Evolutionary conservation across 306 rosid genomes (phyloP), one percentile per base, ranked within the genome.

Genomic region (Casuarina glauca): DNA sequence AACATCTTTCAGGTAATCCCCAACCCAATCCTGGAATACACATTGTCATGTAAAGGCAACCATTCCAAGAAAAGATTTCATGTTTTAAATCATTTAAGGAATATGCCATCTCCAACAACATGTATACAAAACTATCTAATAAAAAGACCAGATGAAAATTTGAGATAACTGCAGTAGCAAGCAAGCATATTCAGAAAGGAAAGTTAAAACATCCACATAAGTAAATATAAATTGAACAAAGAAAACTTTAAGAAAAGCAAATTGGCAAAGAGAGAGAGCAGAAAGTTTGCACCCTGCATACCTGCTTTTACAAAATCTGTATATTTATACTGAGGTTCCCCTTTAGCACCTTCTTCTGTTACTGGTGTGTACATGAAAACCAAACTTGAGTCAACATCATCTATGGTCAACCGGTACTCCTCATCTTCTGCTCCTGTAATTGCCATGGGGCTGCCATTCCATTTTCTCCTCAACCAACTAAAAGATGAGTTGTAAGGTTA

Each of bases 361-460:
- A 95, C 97, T 10, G 99, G 98, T 35, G 98, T 95, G 87, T 91
- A 95, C 99, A 95, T 95, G 85, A 91, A 95, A 81, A 93, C 99
- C 85, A 95, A 86, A 88, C 97, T 95, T 55, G 99, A 90, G 89
- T 86, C 97, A 55, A 95, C 83, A 78, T 95, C 99, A 84, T 95
- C 94, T 82, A 93, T 78, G 52, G 90, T 82, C 70, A 91, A 85
- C 70, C 69, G 83, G 86, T 90, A 91, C 82, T 90, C 97, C 78
- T 91, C 97, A 58, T 88, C 97, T 87, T 95, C 98, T 70, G 97
- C 98, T 79, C 97, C 99, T 75, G 83, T 84, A 86, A 95, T 95
- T 42, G 91, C 98, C 83, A 93, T 88, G 8, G 97, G 98, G 81
- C 91, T 90, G 86, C 97, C 79, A 78, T 93, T 95, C 99, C 99